A percentile compares a stretch with the other conserved stretches of the same genome.
Evolutionary conservation across 1,139 yeast genomes (phyloP).

Genomic region (Yamadazyma siamensis): DNA sequence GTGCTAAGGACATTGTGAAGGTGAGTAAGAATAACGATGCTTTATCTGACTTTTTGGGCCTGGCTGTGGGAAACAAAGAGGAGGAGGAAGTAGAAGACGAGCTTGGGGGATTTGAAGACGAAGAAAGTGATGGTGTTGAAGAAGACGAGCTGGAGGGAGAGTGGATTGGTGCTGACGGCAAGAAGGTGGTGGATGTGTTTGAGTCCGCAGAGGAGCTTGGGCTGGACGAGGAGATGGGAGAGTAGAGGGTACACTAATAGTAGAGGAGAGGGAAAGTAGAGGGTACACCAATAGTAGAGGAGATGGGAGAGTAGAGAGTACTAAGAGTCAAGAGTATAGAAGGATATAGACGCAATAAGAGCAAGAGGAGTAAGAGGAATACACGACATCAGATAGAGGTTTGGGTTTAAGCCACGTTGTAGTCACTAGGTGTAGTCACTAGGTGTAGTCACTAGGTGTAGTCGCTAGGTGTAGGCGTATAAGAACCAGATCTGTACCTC

Average conservation of each 20-base stretch:
- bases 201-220: conserved; percentile 4
- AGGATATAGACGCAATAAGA: too few relatives aligned
- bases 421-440: too few relatives aligned
- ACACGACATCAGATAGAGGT: too few relatives aligned
- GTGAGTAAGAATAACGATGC: conserved; percentile 56
- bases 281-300: too few relatives aligned
- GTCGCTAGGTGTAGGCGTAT: too few relatives aligned
- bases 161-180: conserved; percentile 18
- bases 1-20: conserved; percentile 69
- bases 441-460: too few relatives aligned
- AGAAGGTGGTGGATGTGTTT: conserved; percentile 8
- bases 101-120: conserved; percentile 15
- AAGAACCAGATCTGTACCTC: too few relatives aligned
- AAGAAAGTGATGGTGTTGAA: conserved; percentile 15
- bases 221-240: conserved; percentile 9
- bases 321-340: too few relatives aligned
- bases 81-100: conserved; percentile 15
- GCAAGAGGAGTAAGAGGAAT: too few relatives aligned
- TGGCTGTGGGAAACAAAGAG: conserved; percentile 18
- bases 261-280: background rate
- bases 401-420: too few relatives aligned
- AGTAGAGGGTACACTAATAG: too few relatives aligned
- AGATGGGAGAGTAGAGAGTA: too few relatives aligned
- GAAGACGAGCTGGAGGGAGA: conserved; percentile 18
- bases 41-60: conserved; percentile 40